phyloP scores from a whole-genome alignment of 2,329 filamentous ascomycete genomes.

The Macrophomina phaseolina region DNA sequence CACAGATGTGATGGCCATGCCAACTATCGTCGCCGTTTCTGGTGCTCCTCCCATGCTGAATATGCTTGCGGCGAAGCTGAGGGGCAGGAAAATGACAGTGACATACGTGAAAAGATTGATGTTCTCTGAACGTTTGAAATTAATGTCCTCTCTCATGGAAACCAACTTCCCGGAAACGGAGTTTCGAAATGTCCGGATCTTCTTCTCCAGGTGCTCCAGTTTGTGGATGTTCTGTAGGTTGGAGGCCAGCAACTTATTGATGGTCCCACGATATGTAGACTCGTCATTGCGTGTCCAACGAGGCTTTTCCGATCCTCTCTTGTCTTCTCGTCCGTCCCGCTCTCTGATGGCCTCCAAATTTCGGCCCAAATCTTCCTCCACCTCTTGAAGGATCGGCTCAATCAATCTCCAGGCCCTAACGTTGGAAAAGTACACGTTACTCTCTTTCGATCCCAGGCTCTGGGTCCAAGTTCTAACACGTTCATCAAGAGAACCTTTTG shows the following conservation, averaged over 20 bases:
- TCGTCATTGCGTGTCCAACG: slow-evolving; percentile 43
- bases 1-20: slow-evolving; percentile 1
- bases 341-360: slow-evolving; percentile 31
- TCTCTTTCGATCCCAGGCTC: no score
- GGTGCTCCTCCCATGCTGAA: slow-evolving; percentile 41
- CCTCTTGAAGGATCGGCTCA: slow-evolving; percentile 11
- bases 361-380: slow-evolving; percentile 33
- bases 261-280: slow-evolving; percentile 35
- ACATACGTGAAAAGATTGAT: slow-evolving; percentile 41
- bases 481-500: no score
- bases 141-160: slow-evolving; percentile 31
- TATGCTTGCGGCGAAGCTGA: slow-evolving; percentile 39
- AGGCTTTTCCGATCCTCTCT: slow-evolving; percentile 35
- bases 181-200: no score
- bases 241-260: slow-evolving; percentile 29
- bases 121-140: neutral
- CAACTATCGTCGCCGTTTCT: neutral
- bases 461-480: no score
- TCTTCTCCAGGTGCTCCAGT: neutral
- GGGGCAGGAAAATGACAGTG: slow-evolving; percentile 43
- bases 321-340: slow-evolving; percentile 37
- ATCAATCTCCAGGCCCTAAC: no score
- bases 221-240: neutral
- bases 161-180: no score
- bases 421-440: no score